A percentile compares a stretch with the other conserved stretches of the same genome.
Conservation (phyloP, 257 asterid species). For the Solanum raphanifolium region DNA sequence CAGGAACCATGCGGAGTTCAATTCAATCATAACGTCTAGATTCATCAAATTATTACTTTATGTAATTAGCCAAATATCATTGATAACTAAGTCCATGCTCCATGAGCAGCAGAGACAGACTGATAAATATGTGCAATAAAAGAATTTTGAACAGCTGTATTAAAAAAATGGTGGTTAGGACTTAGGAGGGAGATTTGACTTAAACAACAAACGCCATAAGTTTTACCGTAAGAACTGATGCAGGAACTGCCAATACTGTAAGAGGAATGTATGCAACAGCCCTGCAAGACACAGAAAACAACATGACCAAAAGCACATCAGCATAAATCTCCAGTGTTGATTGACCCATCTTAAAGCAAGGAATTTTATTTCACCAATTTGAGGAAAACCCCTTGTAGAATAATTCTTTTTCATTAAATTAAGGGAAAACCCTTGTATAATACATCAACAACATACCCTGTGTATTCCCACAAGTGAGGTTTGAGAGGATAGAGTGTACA, state of each 20-base stretch:
- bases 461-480: background rate
- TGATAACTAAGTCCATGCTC: too few relatives aligned
- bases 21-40: background rate
- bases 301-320: background rate
- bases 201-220: background rate
- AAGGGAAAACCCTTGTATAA: background rate
- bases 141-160: background rate
- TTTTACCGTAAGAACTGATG: conserved; percentile 85
- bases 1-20: conserved; percentile 3
- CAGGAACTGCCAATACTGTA: conserved; percentile 94
- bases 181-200: background rate
- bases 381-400: background rate
- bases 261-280: conserved; percentile 92
- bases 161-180: background rate
- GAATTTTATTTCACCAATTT: background rate
- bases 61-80: too few relatives aligned
- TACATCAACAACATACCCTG: background rate
- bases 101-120: too few relatives aligned
- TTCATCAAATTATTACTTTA: too few relatives aligned
- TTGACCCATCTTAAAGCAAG: background rate
- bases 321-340: background rate
- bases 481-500: background rate
- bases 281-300: conserved; percentile 35
- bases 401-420: background rate
- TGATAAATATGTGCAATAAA: background rate